Percentiles rank a stretch among this genome's conserved stretches.
These are phyloP conservation scores for Xerocomellus intermedius DNA, from an alignment of 768 basidiomycete genomes.

Conservation along the genomic window DNA sequence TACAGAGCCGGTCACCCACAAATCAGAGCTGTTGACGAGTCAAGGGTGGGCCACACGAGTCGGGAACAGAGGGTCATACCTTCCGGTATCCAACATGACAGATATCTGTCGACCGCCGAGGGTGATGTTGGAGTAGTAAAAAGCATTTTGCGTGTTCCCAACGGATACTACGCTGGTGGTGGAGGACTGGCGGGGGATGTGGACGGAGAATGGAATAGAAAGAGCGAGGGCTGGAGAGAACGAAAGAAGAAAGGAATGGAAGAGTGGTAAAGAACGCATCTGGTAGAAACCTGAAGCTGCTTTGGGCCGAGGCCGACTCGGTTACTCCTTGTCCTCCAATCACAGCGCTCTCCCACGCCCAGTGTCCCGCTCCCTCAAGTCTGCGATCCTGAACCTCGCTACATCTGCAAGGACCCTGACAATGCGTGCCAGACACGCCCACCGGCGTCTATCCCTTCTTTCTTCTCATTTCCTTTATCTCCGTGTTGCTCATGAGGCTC, in stretches of 20 bases:
- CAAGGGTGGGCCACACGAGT: neutral
- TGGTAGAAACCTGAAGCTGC: neutral
- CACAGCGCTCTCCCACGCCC: too few relatives aligned
- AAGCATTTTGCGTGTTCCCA: slow-evolving; percentile 65
- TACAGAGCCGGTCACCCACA: slow-evolving; percentile 62
- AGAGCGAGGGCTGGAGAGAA: slow-evolving; percentile 27
- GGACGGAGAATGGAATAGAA: slow-evolving; percentile 33
- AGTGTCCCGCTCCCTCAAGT: too few relatives aligned
- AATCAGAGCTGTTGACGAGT: slow-evolving; percentile 54
- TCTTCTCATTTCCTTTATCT: too few relatives aligned
- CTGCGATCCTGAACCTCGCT: too few relatives aligned
- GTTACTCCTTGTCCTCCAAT: too few relatives aligned
- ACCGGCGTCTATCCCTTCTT: too few relatives aligned
- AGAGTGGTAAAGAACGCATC: slow-evolving; percentile 25
- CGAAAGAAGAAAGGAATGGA: slow-evolving; percentile 23
- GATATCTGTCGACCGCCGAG: slow-evolving; percentile 55
- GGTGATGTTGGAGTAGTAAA: slow-evolving; percentile 72
- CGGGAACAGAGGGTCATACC: slow-evolving; percentile 37
- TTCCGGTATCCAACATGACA: slow-evolving; percentile 77
- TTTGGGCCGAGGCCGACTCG: too few relatives aligned
- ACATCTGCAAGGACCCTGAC: too few relatives aligned
- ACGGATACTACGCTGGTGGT: slow-evolving; percentile 40
- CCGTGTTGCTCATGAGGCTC: too few relatives aligned
- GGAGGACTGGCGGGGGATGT: slow-evolving; percentile 27
- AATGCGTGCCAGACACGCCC: too few relatives aligned